Evolutionary conservation across 768 basidiomycete species (phyloP), one percentile per base, ranked within the genome.

Genomic region (Sarcomyxa edulis): DNA sequence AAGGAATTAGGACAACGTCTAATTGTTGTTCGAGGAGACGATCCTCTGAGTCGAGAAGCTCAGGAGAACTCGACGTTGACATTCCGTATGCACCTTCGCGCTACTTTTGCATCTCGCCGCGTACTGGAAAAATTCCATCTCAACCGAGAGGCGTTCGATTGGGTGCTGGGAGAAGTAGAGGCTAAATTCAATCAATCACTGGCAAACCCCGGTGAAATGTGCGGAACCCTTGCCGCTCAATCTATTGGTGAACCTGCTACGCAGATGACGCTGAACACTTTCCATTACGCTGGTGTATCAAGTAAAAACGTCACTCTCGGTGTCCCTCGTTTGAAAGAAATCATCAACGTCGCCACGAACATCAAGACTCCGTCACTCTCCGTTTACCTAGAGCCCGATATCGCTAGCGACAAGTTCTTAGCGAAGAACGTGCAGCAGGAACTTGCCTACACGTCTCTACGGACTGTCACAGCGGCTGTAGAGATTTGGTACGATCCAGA

Each of bases 201-300:
- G 2, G 92, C 78, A 7, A 86, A 96, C 51, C 90, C 96, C 0
- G 94, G 95, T 31, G 96, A 98, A 64, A 99, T 99, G 96, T 98
- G 96, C 48, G 96, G 96, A 30, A 96, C 93, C 0, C 76, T 98
- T 15, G 86, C 95, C 25, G 96, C 96, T 1, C 96, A 99, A 65
- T 98, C 96, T 0, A 99, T 98, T 48, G 96, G 96, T 61, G 96
- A 98, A 69, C 96, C 96, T 0, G 96, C 96, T 4, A 99, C 96
- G 1, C 96, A 99, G 65, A 98, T 99, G 96, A 98, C 96, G 5
- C 64, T 99, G 42, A 99, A 99, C 61, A 98, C 95, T 0, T 99
- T 98, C 88, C 96, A 99, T 64, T 98, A 97, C 59, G 96, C 96
- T 44, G 96, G 96, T 83, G 96, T 99, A 18, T 95, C 96, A n/a